Conservation (phyloP, 345 rosid genomes). For the Ailanthus altissimus region DNA sequence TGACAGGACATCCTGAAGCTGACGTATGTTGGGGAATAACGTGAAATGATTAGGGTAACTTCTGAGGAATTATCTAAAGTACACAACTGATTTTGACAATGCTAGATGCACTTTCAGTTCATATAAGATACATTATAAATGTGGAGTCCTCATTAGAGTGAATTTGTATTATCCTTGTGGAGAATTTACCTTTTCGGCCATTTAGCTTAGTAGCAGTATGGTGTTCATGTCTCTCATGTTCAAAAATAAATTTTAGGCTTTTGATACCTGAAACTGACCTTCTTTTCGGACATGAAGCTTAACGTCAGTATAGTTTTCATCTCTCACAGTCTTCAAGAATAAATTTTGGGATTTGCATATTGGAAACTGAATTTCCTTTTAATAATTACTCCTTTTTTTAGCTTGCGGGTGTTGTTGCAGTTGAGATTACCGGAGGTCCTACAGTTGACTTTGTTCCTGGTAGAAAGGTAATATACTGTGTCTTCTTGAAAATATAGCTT, state of each 20-base stretch:
- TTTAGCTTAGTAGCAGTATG: background rate
- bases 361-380: constrained; percentile 5
- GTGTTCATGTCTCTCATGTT: background rate
- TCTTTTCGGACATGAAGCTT: background rate
- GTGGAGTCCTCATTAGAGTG: background rate
- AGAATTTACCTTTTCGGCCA: background rate
- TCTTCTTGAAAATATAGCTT: constrained; percentile 18
- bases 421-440: constrained; percentile 96
- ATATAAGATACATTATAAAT: background rate
- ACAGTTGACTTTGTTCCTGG: constrained; percentile 81
- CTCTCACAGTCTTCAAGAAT: background rate
- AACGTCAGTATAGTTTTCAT: background rate
- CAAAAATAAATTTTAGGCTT: background rate
- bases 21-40: background rate
- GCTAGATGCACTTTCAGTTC: background rate
- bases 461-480: constrained; percentile 55
- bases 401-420: constrained; percentile 98
- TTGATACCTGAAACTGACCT: background rate
- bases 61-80: background rate
- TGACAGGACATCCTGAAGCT: background rate
- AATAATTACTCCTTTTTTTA: constrained; percentile 29
- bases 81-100: background rate
- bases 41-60: background rate
- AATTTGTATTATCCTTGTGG: background rate
- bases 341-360: background rate